A percentile compares a stretch with the other conserved stretches of the same genome.
These are phyloP conservation scores for Psilocybe mexicana DNA, from an alignment of 1,284 basidiomycete genomes.

Conservation along the genomic window DNA sequence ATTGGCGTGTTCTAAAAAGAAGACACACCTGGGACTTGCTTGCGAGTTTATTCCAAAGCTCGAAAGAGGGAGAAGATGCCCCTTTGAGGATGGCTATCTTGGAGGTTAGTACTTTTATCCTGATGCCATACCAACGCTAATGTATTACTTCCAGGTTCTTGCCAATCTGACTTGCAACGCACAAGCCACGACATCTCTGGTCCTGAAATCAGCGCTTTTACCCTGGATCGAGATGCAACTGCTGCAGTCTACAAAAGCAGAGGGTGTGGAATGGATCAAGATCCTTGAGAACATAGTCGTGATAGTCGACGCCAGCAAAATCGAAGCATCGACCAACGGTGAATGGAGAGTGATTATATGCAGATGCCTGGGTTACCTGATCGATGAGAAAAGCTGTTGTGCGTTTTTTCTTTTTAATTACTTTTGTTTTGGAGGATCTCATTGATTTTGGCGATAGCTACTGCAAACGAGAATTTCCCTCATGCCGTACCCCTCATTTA, in stretches of 20 bases:
- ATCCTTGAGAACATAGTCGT: constrained; percentile 71
- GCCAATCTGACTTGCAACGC: constrained; percentile 68
- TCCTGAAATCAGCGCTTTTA: constrained; percentile 69
- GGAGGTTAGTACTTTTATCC: constrained; percentile 48
- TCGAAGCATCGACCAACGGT: constrained; percentile 51
- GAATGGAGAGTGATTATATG: constrained; percentile 58
- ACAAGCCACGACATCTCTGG: constrained; percentile 66
- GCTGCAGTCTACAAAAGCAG: constrained; percentile 36
- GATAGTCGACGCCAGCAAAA: constrained; percentile 44
- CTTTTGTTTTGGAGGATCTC: neutral
- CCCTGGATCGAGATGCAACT: constrained; percentile 82
- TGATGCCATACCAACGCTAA: neutral
- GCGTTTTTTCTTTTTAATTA: constrained; percentile 14
- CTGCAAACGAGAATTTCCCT: constrained; percentile 28
- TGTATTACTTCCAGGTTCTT: constrained; percentile 51
- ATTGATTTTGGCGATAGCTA: constrained; percentile 23
- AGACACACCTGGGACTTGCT: constrained; percentile 88
- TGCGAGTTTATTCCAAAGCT: constrained; percentile 76
- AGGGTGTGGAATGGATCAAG: constrained; percentile 62
- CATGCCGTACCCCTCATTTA: constrained; percentile 39
- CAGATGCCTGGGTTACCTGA: constrained; percentile 49
- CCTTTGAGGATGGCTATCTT: constrained; percentile 59
- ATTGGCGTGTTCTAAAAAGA: constrained; percentile 82
- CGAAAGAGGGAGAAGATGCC: constrained; percentile 45
- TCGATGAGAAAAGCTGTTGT: constrained; percentile 35